Evolutionary conservation across 1,139 yeast genomes (phyloP), one percentile per base, ranked within the genome.

Genomic region (Saccharomycopsis hybrid): DNA sequence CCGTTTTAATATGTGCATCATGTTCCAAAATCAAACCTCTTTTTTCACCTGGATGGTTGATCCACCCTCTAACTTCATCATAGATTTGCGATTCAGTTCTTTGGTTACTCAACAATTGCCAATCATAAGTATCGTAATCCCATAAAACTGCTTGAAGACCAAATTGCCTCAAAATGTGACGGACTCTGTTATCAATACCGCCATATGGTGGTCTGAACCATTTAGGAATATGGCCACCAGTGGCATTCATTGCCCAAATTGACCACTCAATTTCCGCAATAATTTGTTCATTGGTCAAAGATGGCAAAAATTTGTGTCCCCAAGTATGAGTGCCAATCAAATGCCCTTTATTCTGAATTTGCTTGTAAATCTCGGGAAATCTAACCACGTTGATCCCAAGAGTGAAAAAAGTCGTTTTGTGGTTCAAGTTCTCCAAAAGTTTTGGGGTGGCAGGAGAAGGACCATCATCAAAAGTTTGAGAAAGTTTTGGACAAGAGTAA

Each of bases 191-290:
- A 66, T 90, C 98, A 44, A 86, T 73, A 0, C 96, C 97, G 0
- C 97, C 97, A 64, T 87, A 90, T 0, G 98, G 98, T 0, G 98
- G 98, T 55, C 98, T 74, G 65, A 86, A 90, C 85, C 92, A 92
- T 60, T 84, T 83, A 11, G 97, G 97, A n/a, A 86, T 64, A 60
- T 89, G 92, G 27, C 82, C 73, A 0, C 88, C 85, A 0, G 97
- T 89, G 2, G 97, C 96, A 67, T 92, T 89, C 94, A 89, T 87
- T 4, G 97, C 96, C 97, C 97, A 90, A 38, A 89, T 80, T 1
- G 95, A 84, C 98, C 97, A 90, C 66, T 90, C 83, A 44, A 90
- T 69, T 64, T 90, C 96, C 0, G 97, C 96, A 53, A 85, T 80
- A 25, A 90, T 78, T 55, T 87, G 77, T 64, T 87, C 92, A 62